A percentile compares a stretch with the other conserved stretches of the same genome.
Conservation (phyloP, 805 yeast species). For the Wickerhamomyces rabaulensis region DNA sequence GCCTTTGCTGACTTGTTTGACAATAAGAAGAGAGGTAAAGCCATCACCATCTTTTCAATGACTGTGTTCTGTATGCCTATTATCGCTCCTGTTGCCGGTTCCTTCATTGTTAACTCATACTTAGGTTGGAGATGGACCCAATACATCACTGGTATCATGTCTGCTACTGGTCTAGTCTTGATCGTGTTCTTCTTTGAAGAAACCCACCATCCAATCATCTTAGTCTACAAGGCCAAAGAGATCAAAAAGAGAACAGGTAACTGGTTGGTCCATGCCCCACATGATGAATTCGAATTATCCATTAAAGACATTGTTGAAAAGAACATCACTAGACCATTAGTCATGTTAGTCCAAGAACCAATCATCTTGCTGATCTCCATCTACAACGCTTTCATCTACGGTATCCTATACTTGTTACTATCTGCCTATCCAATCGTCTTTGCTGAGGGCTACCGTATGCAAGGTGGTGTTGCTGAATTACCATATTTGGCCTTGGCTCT, state of each 20-base stretch:
- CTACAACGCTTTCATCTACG: slow-evolving; percentile 76
- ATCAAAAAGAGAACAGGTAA: slow-evolving; percentile 67
- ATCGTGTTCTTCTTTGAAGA: slow-evolving; percentile 50
- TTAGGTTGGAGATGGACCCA: slow-evolving; percentile 85
- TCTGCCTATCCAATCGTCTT: slow-evolving; percentile 77
- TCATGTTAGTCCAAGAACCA: slow-evolving; percentile 66
- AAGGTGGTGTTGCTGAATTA: slow-evolving; percentile 61
- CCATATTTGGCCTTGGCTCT: slow-evolving; percentile 76
- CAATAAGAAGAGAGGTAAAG: slow-evolving; percentile 64
- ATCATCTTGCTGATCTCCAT: slow-evolving; percentile 61
- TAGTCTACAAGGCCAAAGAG: slow-evolving; percentile 55
- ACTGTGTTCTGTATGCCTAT: slow-evolving; percentile 78
- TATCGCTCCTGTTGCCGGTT: slow-evolving; percentile 75
- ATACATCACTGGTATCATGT: slow-evolving; percentile 64
- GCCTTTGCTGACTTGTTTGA: slow-evolving; percentile 78
- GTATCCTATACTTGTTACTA: slow-evolving; percentile 67
- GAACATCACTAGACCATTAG: slow-evolving; percentile 62
- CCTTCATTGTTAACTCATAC: slow-evolving; percentile 52
- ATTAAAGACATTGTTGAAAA: slow-evolving; percentile 56
- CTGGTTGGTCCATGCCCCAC: slow-evolving; percentile 80
- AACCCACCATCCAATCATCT: slow-evolving; percentile 66
- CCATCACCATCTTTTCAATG: slow-evolving; percentile 65
- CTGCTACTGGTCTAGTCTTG: slow-evolving; percentile 35
- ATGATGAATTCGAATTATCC: slow-evolving; percentile 55
- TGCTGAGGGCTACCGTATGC: slow-evolving; percentile 53